A percentile compares a stretch with the other conserved stretches of the same genome.
Evolutionary conservation across 2,329 filamentous ascomycete genomes (phyloP).

Genomic region (Fusarium tupiense): DNA sequence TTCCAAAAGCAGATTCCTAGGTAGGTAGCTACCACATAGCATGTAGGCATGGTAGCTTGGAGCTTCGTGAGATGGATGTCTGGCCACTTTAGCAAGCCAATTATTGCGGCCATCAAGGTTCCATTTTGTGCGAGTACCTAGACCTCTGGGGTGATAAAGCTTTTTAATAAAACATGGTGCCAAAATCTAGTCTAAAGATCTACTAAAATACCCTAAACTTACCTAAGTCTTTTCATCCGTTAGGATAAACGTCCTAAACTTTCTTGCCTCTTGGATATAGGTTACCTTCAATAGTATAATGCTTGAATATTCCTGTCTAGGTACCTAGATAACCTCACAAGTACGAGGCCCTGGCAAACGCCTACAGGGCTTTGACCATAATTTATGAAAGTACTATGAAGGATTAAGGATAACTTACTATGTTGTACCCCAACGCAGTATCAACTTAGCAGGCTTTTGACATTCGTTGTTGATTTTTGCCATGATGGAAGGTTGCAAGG

Average conservation of each 20-base stretch:
- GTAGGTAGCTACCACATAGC: background rate
- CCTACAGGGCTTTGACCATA: background rate
- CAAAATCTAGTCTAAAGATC: background rate
- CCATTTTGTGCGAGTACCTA: background rate
- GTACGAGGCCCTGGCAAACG: background rate
- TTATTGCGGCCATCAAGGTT: conserved; percentile 4
- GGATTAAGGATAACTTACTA: background rate
- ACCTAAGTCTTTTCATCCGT: background rate
- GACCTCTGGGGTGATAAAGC: background rate
- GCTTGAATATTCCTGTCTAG: background rate
- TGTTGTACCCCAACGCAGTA: background rate
- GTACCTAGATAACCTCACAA: background rate
- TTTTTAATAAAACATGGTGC: background rate
- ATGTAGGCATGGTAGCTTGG: background rate
- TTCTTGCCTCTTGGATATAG: background rate
- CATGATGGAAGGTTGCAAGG: background rate
- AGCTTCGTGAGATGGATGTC: background rate
- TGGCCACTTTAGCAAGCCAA: background rate
- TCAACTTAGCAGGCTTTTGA: background rate
- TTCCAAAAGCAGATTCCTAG: background rate
- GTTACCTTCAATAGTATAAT: background rate
- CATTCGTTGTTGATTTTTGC: background rate
- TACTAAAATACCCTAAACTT: background rate
- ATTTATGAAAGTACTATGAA: background rate
- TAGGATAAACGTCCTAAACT: background rate